Base-by-base conservation (phyloP, 2,329 filamentous ascomycete species). In the Colletotrichum gigasporum region DNA sequence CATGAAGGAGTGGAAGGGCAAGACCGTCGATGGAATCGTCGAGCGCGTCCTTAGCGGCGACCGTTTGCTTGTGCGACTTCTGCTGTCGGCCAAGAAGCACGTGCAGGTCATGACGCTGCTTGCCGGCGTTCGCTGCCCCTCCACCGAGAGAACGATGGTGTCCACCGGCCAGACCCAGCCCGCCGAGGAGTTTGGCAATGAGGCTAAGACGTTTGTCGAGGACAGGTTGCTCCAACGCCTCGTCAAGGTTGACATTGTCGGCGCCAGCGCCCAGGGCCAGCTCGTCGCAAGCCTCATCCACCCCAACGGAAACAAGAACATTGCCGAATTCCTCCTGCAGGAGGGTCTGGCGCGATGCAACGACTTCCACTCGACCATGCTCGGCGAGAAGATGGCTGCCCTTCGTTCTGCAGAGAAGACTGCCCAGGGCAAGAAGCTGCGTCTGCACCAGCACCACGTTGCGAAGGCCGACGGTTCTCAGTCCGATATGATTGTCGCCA, bases 11-110 rank as follows among this genome's bases (percentile, higher is more conserved):
- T 91, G 91, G 86, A 97, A 97, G 82, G 93, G 92, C 69, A 89
- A 94, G 80, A 87, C 89, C 6, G 84, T 99, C 16, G 91, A 97
- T 68, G 91, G 90, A 74, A 87, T 98, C 60, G 89, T 99, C 50
- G 96, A 99, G 83, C 90, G 93, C 71, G 92, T 99, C 44, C 85
- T 98, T 63, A 94, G 91, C 67, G 96, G 95, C 66, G 96, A 99
- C 79, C 91, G 96, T 66, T 83, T 97, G 70, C 90, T 97, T 65
- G 87, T 95, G 56, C 90, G 96, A 60, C 84, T 99, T 59, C 78
- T 97, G 64, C 80, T 96, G 39, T 89, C 90, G 3, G 91, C 95
- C 11, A 90, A 90, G 74, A 91, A 95, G 80, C 96, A 99, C 77
- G 82, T 93, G 54, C 92, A 97, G 80, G 92, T 94, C 52, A 91